Conservation (phyloP, 2,329 filamentous ascomycete species). For the Pleurostoma richardsiae region DNA sequence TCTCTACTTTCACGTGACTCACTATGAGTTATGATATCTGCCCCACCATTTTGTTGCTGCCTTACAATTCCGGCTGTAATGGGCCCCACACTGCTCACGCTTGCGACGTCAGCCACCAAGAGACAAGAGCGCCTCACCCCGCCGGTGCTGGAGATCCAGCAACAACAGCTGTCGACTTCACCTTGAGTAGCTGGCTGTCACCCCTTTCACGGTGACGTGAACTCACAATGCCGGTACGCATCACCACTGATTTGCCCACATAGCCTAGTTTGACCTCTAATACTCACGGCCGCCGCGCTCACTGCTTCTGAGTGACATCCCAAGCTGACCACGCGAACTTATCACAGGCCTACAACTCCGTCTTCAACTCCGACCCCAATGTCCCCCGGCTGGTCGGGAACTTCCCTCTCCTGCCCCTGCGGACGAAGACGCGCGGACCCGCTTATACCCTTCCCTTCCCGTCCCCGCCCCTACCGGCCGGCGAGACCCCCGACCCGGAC, state of each 20-base stretch:
- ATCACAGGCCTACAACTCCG: slow-evolving; percentile 92
- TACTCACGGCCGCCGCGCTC: not conserved
- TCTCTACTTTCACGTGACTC: no score
- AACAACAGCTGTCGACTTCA: no score
- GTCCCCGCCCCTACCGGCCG: slow-evolving; percentile 49
- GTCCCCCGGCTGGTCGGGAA: slow-evolving; percentile 66
- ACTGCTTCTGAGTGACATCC: not conserved
- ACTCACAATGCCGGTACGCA: slow-evolving; percentile 39
- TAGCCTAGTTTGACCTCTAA: no score
- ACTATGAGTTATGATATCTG: no score
- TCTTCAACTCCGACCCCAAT: slow-evolving; percentile 82
- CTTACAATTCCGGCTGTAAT: no score
- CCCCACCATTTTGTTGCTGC: no score
- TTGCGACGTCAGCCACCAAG: no score
- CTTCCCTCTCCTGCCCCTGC: slow-evolving; percentile 89
- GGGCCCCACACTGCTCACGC: no score
- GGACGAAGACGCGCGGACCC: slow-evolving; percentile 92
- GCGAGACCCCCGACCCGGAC: slow-evolving; percentile 71
- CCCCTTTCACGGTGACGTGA: not conserved
- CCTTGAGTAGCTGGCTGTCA: no score
- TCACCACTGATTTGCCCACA: no score
- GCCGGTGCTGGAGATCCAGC: no score
- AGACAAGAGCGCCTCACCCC: no score
- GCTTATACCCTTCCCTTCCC: slow-evolving; percentile 74
- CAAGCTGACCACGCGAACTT: not conserved